Percentiles rank a stretch among this genome's conserved stretches.
Conservation (phyloP, 176 grass and related monocot species). For the Lolium perenne region DNA sequence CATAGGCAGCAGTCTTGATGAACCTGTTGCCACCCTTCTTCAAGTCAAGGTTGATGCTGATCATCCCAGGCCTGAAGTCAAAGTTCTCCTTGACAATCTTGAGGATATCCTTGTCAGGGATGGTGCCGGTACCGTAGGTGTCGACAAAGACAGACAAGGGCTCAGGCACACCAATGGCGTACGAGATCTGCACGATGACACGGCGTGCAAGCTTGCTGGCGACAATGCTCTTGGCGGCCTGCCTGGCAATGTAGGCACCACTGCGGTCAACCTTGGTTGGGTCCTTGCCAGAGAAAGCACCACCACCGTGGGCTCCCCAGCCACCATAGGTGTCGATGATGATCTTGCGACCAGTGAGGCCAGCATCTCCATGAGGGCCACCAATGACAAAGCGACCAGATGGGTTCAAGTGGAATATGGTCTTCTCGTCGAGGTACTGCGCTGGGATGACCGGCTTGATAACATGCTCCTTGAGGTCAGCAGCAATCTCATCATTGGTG, state of each 20-base stretch:
- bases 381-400: conserved; percentile 73
- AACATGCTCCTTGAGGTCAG: conserved; percentile 87
- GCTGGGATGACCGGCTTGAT: conserved; percentile 75
- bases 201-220: conserved; percentile 56
- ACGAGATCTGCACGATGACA: conserved; percentile 65
- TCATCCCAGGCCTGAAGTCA: conserved; percentile 74
- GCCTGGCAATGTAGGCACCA: conserved; percentile 66
- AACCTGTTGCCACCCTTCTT: conserved; percentile 68
- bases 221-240: conserved; percentile 73
- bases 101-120: conserved; percentile 75
- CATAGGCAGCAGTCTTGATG: conserved; percentile 73
- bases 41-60: conserved; percentile 71
- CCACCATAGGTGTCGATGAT: conserved; percentile 78
- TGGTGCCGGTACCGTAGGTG: conserved; percentile 55
- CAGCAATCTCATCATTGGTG: conserved; percentile 79
- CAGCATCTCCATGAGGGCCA: conserved; percentile 61
- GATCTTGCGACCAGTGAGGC: conserved; percentile 70
- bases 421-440: conserved; percentile 73
- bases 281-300: conserved; percentile 76
- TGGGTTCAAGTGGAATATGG: conserved; percentile 75
- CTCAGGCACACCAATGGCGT: conserved; percentile 72
- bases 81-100: conserved; percentile 74
- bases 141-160: conserved; percentile 67
- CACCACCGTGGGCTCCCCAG: conserved; percentile 67
- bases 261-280: conserved; percentile 81